Evolutionary conservation across 345 rosid species (phyloP).

Genomic region (Brassica incana): DNA sequence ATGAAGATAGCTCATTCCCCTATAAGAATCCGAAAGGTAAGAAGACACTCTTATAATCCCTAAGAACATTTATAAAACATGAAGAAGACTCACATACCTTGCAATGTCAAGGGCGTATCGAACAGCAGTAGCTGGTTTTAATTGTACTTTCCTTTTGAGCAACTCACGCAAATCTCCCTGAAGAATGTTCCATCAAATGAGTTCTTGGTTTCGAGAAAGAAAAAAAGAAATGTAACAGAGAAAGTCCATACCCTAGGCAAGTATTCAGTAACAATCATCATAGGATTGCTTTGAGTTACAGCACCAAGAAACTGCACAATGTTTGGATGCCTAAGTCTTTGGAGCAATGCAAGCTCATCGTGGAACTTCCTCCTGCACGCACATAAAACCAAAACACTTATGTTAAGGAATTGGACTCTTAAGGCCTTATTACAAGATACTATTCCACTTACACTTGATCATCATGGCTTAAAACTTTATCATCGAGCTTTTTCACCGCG

Average conservation of each 20-base stretch:
- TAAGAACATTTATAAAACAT: neutral
- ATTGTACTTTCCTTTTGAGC: slow-evolving; percentile 62
- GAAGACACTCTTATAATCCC: neutral
- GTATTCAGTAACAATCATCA: slow-evolving; percentile 98
- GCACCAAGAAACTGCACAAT: slow-evolving; percentile 98
- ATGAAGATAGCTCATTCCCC: slow-evolving; percentile 97
- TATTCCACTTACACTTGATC: slow-evolving; percentile 73
- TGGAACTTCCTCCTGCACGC: slow-evolving; percentile 66
- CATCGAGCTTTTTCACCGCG: slow-evolving; percentile 86
- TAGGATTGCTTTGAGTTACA: slow-evolving; percentile 91
- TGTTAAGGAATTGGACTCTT: too few species aligned
- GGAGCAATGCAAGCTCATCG: slow-evolving; percentile 92
- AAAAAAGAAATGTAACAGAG: neutral
- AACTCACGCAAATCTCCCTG: slow-evolving; percentile 80
- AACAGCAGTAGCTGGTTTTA: slow-evolving; percentile 60
- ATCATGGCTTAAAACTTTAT: slow-evolving; percentile 65
- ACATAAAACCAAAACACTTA: slow-evolving; percentile 16
- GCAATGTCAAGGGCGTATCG: slow-evolving; percentile 93
- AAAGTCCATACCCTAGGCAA: slow-evolving; percentile 63
- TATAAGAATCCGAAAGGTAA: slow-evolving; percentile 35
- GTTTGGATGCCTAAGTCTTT: slow-evolving; percentile 92
- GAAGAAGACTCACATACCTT: slow-evolving; percentile 47
- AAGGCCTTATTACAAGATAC: too few species aligned
- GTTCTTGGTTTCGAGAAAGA: slow-evolving; percentile 4
- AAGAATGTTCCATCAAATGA: slow-evolving; percentile 13